Evolutionary conservation across 352 stramenopile species (phyloP).

Genomic region (Peronospora farinosa): DNA sequence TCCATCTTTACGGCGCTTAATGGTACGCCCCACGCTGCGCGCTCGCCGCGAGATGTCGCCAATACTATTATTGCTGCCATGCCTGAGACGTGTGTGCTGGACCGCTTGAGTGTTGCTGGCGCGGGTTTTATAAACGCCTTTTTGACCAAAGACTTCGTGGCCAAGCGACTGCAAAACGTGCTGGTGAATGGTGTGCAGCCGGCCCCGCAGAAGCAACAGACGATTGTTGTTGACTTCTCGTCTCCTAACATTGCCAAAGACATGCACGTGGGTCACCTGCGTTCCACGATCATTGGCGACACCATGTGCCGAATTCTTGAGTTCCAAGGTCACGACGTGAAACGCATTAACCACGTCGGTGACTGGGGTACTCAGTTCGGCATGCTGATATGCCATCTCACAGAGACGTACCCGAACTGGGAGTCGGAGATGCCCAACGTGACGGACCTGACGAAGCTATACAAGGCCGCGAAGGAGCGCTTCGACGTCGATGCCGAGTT

Average conservation of each 20-base stretch:
- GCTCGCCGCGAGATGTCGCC: constrained; percentile 85
- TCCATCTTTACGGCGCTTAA: constrained; percentile 95
- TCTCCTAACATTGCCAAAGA: constrained; percentile 87
- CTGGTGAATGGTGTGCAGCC: constrained; percentile 67
- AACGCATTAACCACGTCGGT: constrained; percentile 80
- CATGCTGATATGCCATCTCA: constrained; percentile 99
- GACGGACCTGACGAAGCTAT: constrained; percentile 91
- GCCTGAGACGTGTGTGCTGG: constrained; percentile 75
- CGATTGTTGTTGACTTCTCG: constrained; percentile 78
- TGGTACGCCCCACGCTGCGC: constrained; percentile 56
- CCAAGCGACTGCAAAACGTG: constrained; percentile 58
- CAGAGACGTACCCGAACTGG: constrained; percentile 94
- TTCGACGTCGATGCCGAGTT: constrained; percentile 96
- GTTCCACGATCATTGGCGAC: constrained; percentile 89
- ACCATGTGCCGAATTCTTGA: constrained; percentile 84
- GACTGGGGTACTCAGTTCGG: constrained; percentile 95
- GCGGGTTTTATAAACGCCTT: constrained; percentile 98
- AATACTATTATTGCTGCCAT: constrained; percentile 86
- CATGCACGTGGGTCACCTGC: constrained; percentile 85
- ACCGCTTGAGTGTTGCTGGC: constrained; percentile 88
- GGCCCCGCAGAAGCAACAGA: constrained; percentile 75
- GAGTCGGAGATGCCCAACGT: constrained; percentile 92
- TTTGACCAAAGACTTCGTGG: constrained; percentile 83
- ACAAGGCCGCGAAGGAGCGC: constrained; percentile 90
- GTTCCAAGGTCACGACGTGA: constrained; percentile 79